Percentiles rank a stretch among this genome's conserved stretches.
phyloP scores from a whole-genome alignment of 2,329 filamentous ascomycete species.

The Parastagonospora nodorum region DNA sequence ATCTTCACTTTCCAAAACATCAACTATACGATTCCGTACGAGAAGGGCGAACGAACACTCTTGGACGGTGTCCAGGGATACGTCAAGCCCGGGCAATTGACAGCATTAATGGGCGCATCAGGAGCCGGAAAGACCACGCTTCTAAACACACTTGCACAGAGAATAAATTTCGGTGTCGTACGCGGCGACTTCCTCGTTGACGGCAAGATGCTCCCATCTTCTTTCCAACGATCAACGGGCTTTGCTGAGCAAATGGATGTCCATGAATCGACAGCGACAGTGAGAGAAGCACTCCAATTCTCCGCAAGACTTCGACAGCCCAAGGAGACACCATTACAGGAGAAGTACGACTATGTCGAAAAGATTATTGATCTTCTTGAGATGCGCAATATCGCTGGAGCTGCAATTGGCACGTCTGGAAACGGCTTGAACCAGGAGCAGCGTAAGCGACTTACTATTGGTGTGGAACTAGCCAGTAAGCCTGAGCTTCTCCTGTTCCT shows the following conservation, averaged over 20 bases:
- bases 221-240: constrained; percentile 78
- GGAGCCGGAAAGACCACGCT: constrained; percentile 50
- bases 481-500: constrained; percentile 76
- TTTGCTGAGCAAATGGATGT: constrained; percentile 73
- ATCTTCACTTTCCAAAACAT: constrained; percentile 82
- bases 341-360: constrained; percentile 70
- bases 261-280: constrained; percentile 65
- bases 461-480: constrained; percentile 65
- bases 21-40: constrained; percentile 71
- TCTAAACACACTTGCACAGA: constrained; percentile 45
- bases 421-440: constrained; percentile 63
- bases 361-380: constrained; percentile 67
- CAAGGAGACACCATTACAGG: constrained; percentile 59
- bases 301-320: constrained; percentile 68
- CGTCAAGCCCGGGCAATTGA: constrained; percentile 89
- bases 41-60: constrained; percentile 52
- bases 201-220: constrained; percentile 59
- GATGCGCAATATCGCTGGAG: constrained; percentile 68
- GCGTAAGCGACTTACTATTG: constrained; percentile 68
- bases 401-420: constrained; percentile 64
- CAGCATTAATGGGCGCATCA: constrained; percentile 76
- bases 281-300: constrained; percentile 68
- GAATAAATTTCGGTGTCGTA: constrained; percentile 53
- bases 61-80: constrained; percentile 73
- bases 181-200: constrained; percentile 54